Conservation (phyloP, 129 eudicot species). For the Scalesia atractyloides region DNA sequence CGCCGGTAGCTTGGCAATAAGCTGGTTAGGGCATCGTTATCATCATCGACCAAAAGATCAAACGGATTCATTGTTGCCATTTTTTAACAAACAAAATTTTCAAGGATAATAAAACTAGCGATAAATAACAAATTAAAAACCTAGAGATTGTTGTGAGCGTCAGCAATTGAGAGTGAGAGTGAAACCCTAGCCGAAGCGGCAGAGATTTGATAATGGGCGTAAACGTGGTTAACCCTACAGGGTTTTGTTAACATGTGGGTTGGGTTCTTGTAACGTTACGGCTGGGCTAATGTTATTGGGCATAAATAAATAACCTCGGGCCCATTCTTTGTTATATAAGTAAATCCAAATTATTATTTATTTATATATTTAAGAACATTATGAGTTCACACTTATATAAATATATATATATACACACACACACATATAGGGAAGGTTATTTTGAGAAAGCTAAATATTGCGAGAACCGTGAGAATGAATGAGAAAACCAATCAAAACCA, state of each 20-base stretch:
- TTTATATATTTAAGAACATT: too few species aligned
- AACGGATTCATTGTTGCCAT: conserved; percentile 77
- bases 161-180: conserved; percentile 19
- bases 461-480: too few species aligned
- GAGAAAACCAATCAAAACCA: too few species aligned
- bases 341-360: too few species aligned
- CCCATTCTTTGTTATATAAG: too few species aligned
- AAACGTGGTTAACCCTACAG: conserved; percentile 46
- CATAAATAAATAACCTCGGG: background rate
- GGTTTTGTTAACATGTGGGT: conserved; percentile 15
- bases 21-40: conserved; percentile 58
- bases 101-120: background rate
- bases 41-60: conserved; percentile 68
- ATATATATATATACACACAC: too few species aligned
- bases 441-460: too few species aligned
- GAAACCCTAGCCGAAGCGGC: conserved; percentile 33
- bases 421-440: too few species aligned
- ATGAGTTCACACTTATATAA: too few species aligned
- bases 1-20: conserved; percentile 46
- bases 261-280: background rate
- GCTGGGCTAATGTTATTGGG: background rate
- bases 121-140: background rate
- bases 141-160: conserved; percentile 13
- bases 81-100: conserved; percentile 14
- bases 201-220: conserved; percentile 19